These are phyloP conservation scores for Cyclotella atomus DNA, from an alignment of 108 stramenopile genomes.

Conservation along the genomic window DNA sequence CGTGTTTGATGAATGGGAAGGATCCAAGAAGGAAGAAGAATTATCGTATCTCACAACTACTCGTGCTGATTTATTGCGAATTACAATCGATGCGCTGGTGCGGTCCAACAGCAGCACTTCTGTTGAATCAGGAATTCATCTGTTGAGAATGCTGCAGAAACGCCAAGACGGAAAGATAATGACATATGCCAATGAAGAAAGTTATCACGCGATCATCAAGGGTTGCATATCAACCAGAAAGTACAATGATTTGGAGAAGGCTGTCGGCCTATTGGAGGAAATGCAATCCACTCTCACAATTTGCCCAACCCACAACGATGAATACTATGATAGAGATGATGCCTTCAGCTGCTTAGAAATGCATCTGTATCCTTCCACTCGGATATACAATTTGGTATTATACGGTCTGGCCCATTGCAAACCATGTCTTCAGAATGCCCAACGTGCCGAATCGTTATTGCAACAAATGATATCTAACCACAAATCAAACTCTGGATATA, in stretches of 20 bases:
- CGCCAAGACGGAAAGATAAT: not conserved
- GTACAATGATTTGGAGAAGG: slow-evolving; percentile 12
- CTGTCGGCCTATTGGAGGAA: slow-evolving; percentile 21
- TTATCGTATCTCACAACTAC: not conserved
- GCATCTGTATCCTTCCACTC: slow-evolving; percentile 11
- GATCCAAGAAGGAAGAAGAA: not conserved
- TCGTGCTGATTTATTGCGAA: slow-evolving; percentile 12
- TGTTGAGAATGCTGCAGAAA: slow-evolving; percentile 17
- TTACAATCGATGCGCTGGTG: slow-evolving; percentile 32
- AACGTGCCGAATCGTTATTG: slow-evolving; percentile 23
- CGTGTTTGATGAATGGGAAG: slow-evolving; percentile 4
- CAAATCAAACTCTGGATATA: not conserved
- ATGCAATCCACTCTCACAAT: not conserved
- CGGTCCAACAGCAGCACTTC: not conserved
- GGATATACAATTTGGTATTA: slow-evolving; percentile 23
- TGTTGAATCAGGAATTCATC: not conserved
- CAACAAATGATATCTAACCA: slow-evolving; percentile 18
- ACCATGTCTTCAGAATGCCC: slow-evolving; percentile 19
- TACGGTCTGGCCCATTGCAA: slow-evolving; percentile 30
- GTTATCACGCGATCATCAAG: slow-evolving; percentile 18
- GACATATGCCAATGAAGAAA: slow-evolving; percentile 22
- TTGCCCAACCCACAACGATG: not conserved
- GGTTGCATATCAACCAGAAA: slow-evolving; percentile 18
- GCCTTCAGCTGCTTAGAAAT: not conserved
- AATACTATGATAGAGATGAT: not conserved